These are phyloP conservation scores for Lagenidium sp. DNA, from an alignment of 352 stramenopile species.

Conservation along the genomic window DNA sequence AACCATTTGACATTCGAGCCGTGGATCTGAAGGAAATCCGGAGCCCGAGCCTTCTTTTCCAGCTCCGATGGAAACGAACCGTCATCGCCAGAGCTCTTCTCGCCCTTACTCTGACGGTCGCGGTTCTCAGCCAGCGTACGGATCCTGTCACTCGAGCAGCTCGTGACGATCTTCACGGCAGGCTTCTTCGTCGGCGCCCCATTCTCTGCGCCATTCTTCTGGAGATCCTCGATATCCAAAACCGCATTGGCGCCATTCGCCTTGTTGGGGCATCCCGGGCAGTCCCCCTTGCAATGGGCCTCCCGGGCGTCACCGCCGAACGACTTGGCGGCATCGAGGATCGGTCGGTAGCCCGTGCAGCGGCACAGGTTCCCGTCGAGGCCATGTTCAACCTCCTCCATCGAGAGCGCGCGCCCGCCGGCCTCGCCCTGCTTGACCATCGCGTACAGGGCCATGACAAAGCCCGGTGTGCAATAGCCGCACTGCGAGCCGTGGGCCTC, in stretches of 20 bases:
- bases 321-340: constrained; percentile 25
- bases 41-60: constrained; percentile 34
- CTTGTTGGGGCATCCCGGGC: constrained; percentile 60
- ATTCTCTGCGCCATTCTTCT: constrained; percentile 3
- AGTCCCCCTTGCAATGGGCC: constrained; percentile 55
- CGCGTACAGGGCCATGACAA: constrained; percentile 30
- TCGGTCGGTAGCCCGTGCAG: constrained; percentile 76
- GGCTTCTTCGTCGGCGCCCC: constrained; percentile 6
- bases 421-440: constrained; percentile 9
- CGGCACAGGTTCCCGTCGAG: constrained; percentile 88
- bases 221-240: neutral
- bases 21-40: constrained; percentile 57
- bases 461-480: constrained; percentile 61
- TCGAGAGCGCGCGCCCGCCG: constrained; percentile 23
- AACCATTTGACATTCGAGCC: constrained; percentile 88
- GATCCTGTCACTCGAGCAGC: constrained; percentile 64
- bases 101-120: constrained; percentile 12
- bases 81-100: constrained; percentile 9
- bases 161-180: constrained; percentile 61
- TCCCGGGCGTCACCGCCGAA: constrained; percentile 20
- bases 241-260: constrained; percentile 12
- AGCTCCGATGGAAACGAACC: constrained; percentile 50
- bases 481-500: constrained; percentile 80
- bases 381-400: constrained; percentile 56
- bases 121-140: constrained; percentile 34